Evolutionary conservation across 192 early-diverging fungal genomes (phyloP).

Genomic region (Coemansia sp.): DNA sequence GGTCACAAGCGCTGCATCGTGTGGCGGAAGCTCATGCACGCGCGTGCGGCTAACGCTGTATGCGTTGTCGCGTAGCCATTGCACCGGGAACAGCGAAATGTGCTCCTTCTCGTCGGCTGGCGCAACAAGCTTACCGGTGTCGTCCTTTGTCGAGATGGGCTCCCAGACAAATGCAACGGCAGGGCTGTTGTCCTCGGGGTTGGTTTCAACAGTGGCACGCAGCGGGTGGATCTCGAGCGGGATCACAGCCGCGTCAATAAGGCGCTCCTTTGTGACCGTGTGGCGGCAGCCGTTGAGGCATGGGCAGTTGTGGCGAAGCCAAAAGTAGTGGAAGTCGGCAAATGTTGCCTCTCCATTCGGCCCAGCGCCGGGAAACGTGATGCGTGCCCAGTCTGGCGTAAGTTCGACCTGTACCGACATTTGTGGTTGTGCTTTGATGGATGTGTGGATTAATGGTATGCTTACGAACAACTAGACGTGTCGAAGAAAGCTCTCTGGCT

Average conservation of each 20-base stretch:
- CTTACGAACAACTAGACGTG: too few relatives aligned
- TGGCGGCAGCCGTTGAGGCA: constrained; percentile 55
- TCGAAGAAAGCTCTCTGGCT: too few relatives aligned
- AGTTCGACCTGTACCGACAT: constrained; percentile 43
- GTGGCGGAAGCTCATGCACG: constrained; percentile 38
- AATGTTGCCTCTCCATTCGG: not conserved
- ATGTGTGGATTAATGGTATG: constrained; percentile 6
- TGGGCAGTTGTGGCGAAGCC: constrained; percentile 57
- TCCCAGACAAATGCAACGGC: constrained; percentile 41
- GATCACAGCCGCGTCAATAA: constrained; percentile 46
- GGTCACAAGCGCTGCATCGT: constrained; percentile 35
- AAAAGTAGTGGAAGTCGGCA: constrained; percentile 57
- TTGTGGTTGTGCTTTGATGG: not conserved
- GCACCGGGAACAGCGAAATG: constrained; percentile 23
- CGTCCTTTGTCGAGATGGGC: constrained; percentile 47
- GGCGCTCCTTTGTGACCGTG: constrained; percentile 40
- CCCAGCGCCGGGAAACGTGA: constrained; percentile 16
- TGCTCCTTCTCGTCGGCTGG: constrained; percentile 37
- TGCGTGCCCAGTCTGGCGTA: constrained; percentile 51
- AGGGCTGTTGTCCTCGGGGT: constrained; percentile 7
- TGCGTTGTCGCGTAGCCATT: constrained; percentile 49
- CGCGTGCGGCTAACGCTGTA: constrained; percentile 36
- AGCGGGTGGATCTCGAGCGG: constrained; percentile 50
- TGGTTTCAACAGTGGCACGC: constrained; percentile 15
- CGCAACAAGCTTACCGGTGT: constrained; percentile 21